Conservation (phyloP, 306 rosid species). For the Trifolium repens region DNA sequence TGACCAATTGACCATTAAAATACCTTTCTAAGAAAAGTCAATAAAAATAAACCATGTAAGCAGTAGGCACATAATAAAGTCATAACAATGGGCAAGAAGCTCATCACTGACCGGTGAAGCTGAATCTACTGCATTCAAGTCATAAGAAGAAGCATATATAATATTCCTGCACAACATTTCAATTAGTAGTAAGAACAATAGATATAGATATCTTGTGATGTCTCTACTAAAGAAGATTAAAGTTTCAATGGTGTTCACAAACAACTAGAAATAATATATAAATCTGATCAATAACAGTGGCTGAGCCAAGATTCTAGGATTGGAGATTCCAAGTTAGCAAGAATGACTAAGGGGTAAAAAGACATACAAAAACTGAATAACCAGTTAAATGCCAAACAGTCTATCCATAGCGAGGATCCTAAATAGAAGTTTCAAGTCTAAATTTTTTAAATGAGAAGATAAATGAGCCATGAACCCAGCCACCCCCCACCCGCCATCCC, state of each 20-base stretch:
- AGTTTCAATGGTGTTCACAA: constrained; percentile 13
- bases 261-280: constrained; percentile 14
- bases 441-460: neutral
- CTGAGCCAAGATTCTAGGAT: neutral
- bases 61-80: too few relatives aligned
- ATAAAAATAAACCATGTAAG: too few relatives aligned
- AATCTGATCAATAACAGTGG: constrained; percentile 6
- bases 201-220: neutral
- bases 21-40: too few relatives aligned
- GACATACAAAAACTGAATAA: neutral
- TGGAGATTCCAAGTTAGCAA: neutral
- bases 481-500: neutral
- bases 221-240: constrained; percentile 9
- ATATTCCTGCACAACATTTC: constrained; percentile 63
- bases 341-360: neutral
- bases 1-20: too few relatives aligned
- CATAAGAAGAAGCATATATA: constrained; percentile 60
- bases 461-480: neutral
- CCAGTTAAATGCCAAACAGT: neutral
- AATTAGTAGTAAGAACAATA: constrained; percentile 31
- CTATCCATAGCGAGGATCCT: neutral
- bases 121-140: constrained; percentile 71
- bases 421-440: neutral
- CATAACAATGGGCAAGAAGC: constrained; percentile 8
- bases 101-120: constrained; percentile 69